Percentiles rank a stretch among this genome's conserved stretches.
phyloP scores from a whole-genome alignment of 1,284 basidiomycete genomes.

The Naganishia liquefaciens region DNA sequence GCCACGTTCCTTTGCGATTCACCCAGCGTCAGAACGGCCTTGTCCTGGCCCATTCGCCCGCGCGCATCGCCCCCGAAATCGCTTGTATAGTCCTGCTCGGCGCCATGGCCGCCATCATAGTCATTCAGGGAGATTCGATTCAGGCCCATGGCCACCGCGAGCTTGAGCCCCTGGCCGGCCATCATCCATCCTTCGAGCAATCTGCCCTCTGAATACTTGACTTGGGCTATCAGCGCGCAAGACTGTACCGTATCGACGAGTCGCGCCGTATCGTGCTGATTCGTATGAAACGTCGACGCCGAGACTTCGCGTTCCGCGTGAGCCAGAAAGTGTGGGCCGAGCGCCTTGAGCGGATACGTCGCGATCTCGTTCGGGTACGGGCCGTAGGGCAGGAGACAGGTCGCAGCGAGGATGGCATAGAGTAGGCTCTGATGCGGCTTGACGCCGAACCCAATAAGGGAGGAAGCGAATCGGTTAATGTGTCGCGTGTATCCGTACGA shows the following conservation, averaged over 20 bases:
- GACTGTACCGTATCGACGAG: slow-evolving; percentile 46
- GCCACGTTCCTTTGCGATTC: slow-evolving; percentile 15
- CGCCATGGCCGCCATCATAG: slow-evolving; percentile 12
- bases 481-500: slow-evolving; percentile 25
- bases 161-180: slow-evolving; percentile 28
- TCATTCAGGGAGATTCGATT: slow-evolving; percentile 28
- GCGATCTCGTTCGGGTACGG: slow-evolving; percentile 23
- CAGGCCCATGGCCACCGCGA: slow-evolving; percentile 30
- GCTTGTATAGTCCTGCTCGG: slow-evolving; percentile 6
- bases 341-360: slow-evolving; percentile 12
- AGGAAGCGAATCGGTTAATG: slow-evolving; percentile 22
- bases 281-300: slow-evolving; percentile 20
- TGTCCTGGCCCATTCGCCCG: neutral
- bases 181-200: slow-evolving; percentile 46
- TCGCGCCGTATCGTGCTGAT: slow-evolving; percentile 40
- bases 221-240: slow-evolving; percentile 37
- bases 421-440: slow-evolving; percentile 28
- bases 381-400: slow-evolving; percentile 21
- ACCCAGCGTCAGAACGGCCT: neutral
- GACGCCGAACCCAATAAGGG: slow-evolving; percentile 23
- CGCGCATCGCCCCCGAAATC: slow-evolving; percentile 6
- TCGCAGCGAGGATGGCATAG: slow-evolving; percentile 30
- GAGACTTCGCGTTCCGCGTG: slow-evolving; percentile 38
- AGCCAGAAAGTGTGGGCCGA: slow-evolving; percentile 35
- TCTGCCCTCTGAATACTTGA: slow-evolving; percentile 38